Base-by-base conservation (phyloP, 257 asterid species). In the Nicotiana otophora region DNA sequence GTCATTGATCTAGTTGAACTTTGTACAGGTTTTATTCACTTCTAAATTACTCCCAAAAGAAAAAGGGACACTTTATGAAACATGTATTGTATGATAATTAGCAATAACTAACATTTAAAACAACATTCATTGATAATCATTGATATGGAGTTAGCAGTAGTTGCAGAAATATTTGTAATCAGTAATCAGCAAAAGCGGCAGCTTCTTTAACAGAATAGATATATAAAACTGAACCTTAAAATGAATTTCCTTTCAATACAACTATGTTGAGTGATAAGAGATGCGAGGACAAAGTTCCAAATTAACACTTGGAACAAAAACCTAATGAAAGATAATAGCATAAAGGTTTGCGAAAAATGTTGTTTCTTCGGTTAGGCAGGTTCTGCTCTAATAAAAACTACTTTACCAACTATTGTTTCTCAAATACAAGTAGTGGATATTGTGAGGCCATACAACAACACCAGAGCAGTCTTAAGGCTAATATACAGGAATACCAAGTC, bases 101-200 rank as follows among this genome's bases (percentile, higher is more conserved):
- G 57, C 33, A 36, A 69, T 69, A 70, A 39, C 57, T 39, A 70
- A 70, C 31, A 70, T 19, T 34, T 10, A 11, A 39, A 17, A 39
- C 0, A 70, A 39, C 78, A 39, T n/a, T 33, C 33, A 39, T n/a
- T 69, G 57, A 34, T 16, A 70, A 39, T 70, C 78, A 70, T 70
- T 70, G 33, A 11, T 39, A 70, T 42, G 12, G 33, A 70, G n/a
- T 42, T 39, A n/a, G 14, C 57, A 69, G 31, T 36, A 69, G 58
- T 70, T 70, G 60, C 78, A 42, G 78, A 70, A 70, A 70, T 53
- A 70, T 42, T 70, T 70, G 78, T 70, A 42, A 42, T 42, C 11
- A 42, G 48, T 34, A 36, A 68, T 9, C 23, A 72, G 78, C 14
- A 20, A 72, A 46, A 46, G 36, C 57, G 46, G 58, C 20, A 46